Evolutionary conservation across 345 rosid genomes (phyloP), one percentile per base, ranked within the genome.

Genomic region (Corchorus olitorius): DNA sequence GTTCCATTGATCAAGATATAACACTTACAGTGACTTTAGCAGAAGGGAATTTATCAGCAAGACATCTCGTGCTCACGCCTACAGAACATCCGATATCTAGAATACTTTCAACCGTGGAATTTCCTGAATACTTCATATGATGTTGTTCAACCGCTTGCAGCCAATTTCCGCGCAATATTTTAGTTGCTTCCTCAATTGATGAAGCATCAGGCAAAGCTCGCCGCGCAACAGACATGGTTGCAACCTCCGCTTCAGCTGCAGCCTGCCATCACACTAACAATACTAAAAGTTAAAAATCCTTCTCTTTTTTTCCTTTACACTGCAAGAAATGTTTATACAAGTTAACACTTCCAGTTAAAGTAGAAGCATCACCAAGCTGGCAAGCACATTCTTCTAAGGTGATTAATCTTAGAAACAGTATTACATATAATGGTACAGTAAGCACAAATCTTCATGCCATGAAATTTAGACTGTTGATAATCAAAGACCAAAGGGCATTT

Each of bases 161-260:
- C 90, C 90, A 88, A 75, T 88, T 90, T 73, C 91, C 91, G 10
- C 91, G 87, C 74, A 88, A 41, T 72, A 83, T 64, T 67, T 76
- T 55, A 75, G 82, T 82, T 39, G 90, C 94, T 84, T 87, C 85
- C 19, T 84, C 89, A 13, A 58, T 8, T 46, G 93, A 76, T 56
- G 88, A 67, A 12, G 87, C 91, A 70, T 81, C 62, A 10, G 93
- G 93, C 65, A 86, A 62, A 6, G 91, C 84, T 67, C 93, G 83
- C 68, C 75, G 70, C 14, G 67, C 78, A 86, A 90, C 84, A 0
- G 94, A 87, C 85, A 81, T 49, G 54, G 91, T 81, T 63, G 93
- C 93, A 60, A 86, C 83, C 78, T 88, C 93, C 52, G 91, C 91
- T 85, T 90, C 94, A 43, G 94, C 94, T 55, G 94, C 94, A 69